Conservation (phyloP, 2,329 filamentous ascomycete species). For the Hypoxylon sp. region DNA sequence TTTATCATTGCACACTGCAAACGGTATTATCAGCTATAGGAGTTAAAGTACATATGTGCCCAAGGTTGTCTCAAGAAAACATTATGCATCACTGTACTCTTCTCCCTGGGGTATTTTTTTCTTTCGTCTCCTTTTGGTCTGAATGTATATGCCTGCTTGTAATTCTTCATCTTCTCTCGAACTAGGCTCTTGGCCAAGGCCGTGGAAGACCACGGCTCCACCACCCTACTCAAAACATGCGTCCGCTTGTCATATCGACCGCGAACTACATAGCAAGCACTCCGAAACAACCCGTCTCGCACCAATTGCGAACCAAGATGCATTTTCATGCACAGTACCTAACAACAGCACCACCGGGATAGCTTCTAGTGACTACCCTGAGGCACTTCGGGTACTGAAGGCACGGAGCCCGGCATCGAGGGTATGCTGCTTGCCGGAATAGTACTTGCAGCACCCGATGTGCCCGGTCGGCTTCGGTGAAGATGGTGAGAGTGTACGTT, state of each 20-base stretch:
- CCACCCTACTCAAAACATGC: neutral
- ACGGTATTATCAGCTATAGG: conserved; percentile 28
- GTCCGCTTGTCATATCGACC: conserved; percentile 7
- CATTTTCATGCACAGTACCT: conserved; percentile 4
- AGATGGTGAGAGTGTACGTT: conserved; percentile 47
- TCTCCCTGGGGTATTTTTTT: conserved; percentile 39
- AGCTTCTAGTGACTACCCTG: conserved; percentile 36
- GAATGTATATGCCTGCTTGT: neutral
- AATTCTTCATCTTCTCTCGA: conserved; percentile 7
- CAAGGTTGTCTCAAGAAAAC: conserved; percentile 14
- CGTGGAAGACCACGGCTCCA: conserved; percentile 14
- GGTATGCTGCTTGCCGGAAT: conserved; percentile 41
- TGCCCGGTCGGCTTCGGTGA: conserved; percentile 50
- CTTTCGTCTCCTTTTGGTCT: conserved; percentile 17
- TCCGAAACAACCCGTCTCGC: conserved; percentile 1
- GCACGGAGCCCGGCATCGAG: conserved; percentile 44
- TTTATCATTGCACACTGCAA: conserved; percentile 16
- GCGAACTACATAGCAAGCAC: conserved; percentile 1
- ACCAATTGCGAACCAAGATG: neutral
- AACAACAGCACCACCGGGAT: conserved; percentile 13
- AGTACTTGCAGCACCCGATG: conserved; percentile 44
- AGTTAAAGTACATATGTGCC: conserved; percentile 30
- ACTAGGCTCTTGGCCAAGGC: conserved; percentile 1
- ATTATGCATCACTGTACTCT: conserved; percentile 24
- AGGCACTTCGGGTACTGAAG: conserved; percentile 46